Evolutionary conservation across 2,329 filamentous ascomycete genomes (phyloP).

Genomic region (Fusarium pseudocircinatum): DNA sequence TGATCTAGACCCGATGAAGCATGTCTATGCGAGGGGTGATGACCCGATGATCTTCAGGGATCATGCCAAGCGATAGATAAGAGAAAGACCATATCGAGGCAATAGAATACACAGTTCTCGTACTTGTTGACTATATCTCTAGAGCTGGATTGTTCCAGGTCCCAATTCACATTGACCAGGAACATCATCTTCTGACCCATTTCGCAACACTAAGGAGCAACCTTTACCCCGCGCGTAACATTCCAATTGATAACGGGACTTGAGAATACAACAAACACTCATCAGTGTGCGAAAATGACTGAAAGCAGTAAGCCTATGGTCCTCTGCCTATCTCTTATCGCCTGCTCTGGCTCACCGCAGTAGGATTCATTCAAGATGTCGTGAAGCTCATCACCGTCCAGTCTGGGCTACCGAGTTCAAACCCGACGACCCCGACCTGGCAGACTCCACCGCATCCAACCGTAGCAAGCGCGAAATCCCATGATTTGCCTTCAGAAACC

Average conservation of each 20-base stretch:
- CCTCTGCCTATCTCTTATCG: neutral
- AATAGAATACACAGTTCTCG: neutral
- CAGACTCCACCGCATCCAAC: constrained; percentile 34
- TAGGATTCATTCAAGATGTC: constrained; percentile 1
- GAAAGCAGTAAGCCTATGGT: neutral
- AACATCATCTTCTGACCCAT: neutral
- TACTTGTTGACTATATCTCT: neutral
- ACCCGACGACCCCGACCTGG: constrained; percentile 21
- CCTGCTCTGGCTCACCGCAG: neutral
- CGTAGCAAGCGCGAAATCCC: constrained; percentile 35
- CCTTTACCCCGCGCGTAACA: neutral
- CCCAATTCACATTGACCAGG: neutral
- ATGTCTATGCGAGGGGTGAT: neutral
- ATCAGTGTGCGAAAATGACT: neutral
- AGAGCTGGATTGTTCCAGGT: neutral
- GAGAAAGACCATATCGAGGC: neutral
- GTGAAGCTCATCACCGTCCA: constrained; percentile 9
- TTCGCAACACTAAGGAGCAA: neutral
- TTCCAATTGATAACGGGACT: neutral
- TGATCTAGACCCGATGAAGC: neutral
- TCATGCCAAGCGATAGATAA: neutral
- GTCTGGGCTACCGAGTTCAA: constrained; percentile 10
- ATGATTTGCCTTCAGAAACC: constrained; percentile 12
- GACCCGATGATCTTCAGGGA: neutral
- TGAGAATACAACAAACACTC: neutral